Percentiles rank a stretch among this genome's conserved stretches.
phyloP scores from a whole-genome alignment of 345 rosid species.

The Arabidopsis arenosa region DNA sequence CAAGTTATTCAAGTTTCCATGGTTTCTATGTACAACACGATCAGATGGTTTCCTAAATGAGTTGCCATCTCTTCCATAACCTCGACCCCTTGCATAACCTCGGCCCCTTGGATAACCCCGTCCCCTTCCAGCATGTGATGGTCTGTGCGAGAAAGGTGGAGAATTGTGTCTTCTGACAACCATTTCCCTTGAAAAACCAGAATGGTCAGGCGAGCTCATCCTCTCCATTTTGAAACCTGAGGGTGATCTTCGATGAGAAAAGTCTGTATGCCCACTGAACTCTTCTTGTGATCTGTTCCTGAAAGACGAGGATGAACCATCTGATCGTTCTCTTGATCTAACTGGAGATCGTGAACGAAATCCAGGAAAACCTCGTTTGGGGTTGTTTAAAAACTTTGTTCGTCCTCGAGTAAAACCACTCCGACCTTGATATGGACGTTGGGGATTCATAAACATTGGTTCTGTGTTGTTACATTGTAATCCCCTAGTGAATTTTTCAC shows the following conservation, averaged over 20 bases:
- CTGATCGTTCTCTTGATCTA: conserved; percentile 64
- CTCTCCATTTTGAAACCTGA: conserved; percentile 68
- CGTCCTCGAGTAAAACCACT: conserved; percentile 61
- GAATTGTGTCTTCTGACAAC: conserved; percentile 69
- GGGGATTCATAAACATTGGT: conserved; percentile 53
- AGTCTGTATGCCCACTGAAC: conserved; percentile 63
- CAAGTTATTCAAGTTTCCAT: conserved; percentile 56
- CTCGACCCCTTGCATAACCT: conserved; percentile 49
- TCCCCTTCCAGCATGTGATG: conserved; percentile 63
- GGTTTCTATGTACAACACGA: conserved; percentile 59
- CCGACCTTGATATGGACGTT: conserved; percentile 60
- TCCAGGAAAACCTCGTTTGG: conserved; percentile 56
- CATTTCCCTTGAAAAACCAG: conserved; percentile 66
- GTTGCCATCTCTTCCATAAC: conserved; percentile 60
- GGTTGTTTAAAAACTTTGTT: conserved; percentile 57
- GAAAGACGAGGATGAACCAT: conserved; percentile 71
- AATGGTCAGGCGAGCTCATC: conserved; percentile 67
- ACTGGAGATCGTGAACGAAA: conserved; percentile 73
- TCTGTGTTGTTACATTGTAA: conserved; percentile 54
- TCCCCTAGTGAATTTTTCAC: conserved; percentile 61
- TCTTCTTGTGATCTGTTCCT: conserved; percentile 79
- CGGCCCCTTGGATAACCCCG: conserved; percentile 55
- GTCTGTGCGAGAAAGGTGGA: conserved; percentile 63
- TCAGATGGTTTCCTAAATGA: conserved; percentile 69
- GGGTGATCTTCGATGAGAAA: conserved; percentile 66